Percentiles rank a stretch among this genome's conserved stretches.
Conservation (phyloP, 2,329 filamentous ascomycete species). For the Epichloe bromicola region DNA sequence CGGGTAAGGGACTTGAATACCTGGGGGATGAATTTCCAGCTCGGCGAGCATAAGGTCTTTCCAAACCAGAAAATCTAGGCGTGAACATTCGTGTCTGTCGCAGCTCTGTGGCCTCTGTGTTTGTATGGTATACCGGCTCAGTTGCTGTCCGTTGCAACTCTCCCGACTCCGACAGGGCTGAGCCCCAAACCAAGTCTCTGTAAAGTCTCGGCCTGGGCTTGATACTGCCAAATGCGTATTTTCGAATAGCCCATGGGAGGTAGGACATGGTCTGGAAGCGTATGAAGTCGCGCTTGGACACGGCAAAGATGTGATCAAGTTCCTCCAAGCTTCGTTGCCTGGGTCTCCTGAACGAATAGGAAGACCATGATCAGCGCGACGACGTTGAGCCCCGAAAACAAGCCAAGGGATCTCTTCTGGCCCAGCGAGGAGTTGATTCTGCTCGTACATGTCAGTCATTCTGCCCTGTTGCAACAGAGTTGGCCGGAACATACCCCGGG, state of each 20-base stretch:
- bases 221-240: constrained; percentile 12
- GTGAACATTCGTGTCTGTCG: not conserved
- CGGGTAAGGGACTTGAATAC: not conserved
- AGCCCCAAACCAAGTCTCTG: constrained; percentile 20
- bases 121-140: not conserved
- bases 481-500: constrained; percentile 13
- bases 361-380: constrained; percentile 32
- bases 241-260: constrained; percentile 22
- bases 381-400: constrained; percentile 34
- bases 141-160: not conserved
- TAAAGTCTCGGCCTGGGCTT: constrained; percentile 19
- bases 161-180: not conserved
- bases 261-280: constrained; percentile 21
- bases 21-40: constrained; percentile 1
- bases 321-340: constrained; percentile 26
- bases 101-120: not conserved
- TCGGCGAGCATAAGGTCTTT: not conserved
- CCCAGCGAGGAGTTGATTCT: constrained; percentile 13
- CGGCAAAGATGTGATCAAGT: constrained; percentile 25
- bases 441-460: not conserved
- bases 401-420: constrained; percentile 25
- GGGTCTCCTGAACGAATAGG: constrained; percentile 30
- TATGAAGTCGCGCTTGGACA: constrained; percentile 25
- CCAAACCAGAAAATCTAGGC: not conserved
- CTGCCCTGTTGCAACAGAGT: not conserved